Conservation (phyloP, 1,284 basidiomycete species). For the Blastosporella zonata region DNA sequence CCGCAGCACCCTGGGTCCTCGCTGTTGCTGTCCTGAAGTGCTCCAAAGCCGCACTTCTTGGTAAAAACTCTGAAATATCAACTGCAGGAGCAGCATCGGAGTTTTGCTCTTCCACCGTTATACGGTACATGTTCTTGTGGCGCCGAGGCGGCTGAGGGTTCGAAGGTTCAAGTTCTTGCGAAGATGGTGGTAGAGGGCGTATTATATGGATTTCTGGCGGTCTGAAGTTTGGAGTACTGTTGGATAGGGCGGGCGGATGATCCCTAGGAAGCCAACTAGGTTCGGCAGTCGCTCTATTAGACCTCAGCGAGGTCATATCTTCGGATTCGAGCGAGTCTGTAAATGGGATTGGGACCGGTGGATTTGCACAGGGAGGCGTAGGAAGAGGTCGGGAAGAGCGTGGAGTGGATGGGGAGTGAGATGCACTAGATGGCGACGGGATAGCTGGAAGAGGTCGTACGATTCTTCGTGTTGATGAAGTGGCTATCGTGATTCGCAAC, state of each 20-base stretch:
- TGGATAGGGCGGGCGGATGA: neutral
- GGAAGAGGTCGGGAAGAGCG: constrained; percentile 13
- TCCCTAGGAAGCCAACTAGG: too few relatives aligned
- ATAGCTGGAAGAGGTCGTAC: constrained; percentile 17
- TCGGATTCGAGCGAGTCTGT: neutral
- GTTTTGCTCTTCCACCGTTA: too few relatives aligned
- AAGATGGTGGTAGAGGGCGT: neutral
- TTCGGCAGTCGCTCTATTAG: constrained; percentile 5
- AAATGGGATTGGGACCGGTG: neutral
- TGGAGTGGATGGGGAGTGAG: neutral
- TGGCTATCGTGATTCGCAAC: neutral
- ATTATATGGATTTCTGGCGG: neutral
- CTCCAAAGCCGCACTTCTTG: too few relatives aligned
- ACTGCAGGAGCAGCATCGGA: too few relatives aligned
- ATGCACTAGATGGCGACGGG: constrained; percentile 5
- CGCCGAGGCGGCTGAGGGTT: too few relatives aligned
- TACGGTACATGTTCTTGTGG: too few relatives aligned
- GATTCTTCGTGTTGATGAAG: neutral
- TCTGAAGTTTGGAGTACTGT: neutral
- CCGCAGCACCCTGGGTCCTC: constrained; percentile 1
- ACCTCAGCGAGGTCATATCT: neutral
- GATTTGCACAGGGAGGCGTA: constrained; percentile 9
- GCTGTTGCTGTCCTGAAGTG: constrained; percentile 10
- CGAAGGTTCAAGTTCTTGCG: too few relatives aligned
- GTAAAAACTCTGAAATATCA: too few relatives aligned